Evolutionary conservation across 2,329 filamentous ascomycete genomes (phyloP), one percentile per base, ranked within the genome.

Genomic region (Coniosporium tulheliwenetii): DNA sequence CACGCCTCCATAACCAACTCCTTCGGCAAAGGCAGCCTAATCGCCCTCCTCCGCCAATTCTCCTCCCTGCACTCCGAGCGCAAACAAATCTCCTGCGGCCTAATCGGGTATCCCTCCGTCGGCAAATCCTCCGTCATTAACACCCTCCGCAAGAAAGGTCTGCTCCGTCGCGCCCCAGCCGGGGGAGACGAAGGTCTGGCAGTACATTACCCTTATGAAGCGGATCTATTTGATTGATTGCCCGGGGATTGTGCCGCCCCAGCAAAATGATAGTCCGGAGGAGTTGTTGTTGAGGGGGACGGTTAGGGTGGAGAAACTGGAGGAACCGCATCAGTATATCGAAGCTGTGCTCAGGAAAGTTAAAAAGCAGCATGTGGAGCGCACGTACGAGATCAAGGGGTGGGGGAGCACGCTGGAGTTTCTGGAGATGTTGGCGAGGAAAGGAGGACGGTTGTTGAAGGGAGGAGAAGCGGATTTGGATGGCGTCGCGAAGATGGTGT

Each of bases 121-220:
- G 91, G 91, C 52, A 98, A 98, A 62, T 93, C 84, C 2, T 91
- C 84, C 36, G 91, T 98, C 50, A 96, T 98, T 65, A 98, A 98
- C 64, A 94, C 89, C 0, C 67, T 98, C 2, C 75, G 86, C 37
- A 89, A 86, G 60, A 96, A 87, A 91, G 59, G 87, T 95, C 34
- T 87, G 87, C 65, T 91, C 73, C 12, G 85, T 93, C 3, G 91
- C 91, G 5, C 91, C 89, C 5, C 94, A 96, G 46, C 89, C 91
- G 5, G 91, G 87, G 10, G 87, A 95, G 67, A 96, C 89, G 30
- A 96, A 95, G 63, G 83, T 95, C 29, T 96, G 91, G 89, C 89
- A 95, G 59, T 95, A 95, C 55, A 85, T 95, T 49, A 94, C 86
- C 2, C 63, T 96, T 44, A 94, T 93, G 83, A 93, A 87, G 65